phyloP scores from a whole-genome alignment of 192 early-diverging fungal genomes.

The Podochytrium sp. region DNA sequence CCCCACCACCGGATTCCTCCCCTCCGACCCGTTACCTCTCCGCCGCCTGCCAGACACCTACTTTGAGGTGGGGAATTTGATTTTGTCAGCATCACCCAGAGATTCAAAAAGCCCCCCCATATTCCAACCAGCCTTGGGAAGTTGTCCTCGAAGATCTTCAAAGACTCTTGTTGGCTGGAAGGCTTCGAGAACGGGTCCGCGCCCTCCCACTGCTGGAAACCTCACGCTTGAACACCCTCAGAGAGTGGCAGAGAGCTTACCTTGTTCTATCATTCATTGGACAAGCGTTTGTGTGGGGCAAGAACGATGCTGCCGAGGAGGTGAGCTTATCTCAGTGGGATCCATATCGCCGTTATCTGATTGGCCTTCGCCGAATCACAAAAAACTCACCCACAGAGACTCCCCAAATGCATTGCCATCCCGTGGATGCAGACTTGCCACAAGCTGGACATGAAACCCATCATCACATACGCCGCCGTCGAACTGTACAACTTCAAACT shows the following conservation, averaged over 20 bases:
- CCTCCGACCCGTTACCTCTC: constrained; percentile 71
- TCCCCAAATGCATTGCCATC: constrained; percentile 79
- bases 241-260: constrained; percentile 87
- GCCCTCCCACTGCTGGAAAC: constrained; percentile 77
- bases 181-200: constrained; percentile 30
- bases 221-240: constrained; percentile 52
- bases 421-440: constrained; percentile 81
- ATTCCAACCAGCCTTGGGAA: constrained; percentile 78
- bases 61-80: constrained; percentile 20
- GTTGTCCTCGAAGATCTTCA: constrained; percentile 76
- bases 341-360: neutral
- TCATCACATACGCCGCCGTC: constrained; percentile 83
- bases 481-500: constrained; percentile 91
- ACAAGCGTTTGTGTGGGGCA: constrained; percentile 92
- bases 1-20: constrained; percentile 85
- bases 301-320: constrained; percentile 76
- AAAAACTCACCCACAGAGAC: constrained; percentile 43
- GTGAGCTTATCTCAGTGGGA: constrained; percentile 23
- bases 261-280: constrained; percentile 84
- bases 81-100: neutral
- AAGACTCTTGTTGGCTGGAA: constrained; percentile 61
- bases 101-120: neutral
- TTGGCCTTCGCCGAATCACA: neutral
- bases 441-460: constrained; percentile 81
- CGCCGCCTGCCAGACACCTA: constrained; percentile 76